Percentiles rank a stretch among this genome's conserved stretches.
Conservation (phyloP, 2,329 filamentous ascomycete genomes). For the Diplocarpon mali region DNA sequence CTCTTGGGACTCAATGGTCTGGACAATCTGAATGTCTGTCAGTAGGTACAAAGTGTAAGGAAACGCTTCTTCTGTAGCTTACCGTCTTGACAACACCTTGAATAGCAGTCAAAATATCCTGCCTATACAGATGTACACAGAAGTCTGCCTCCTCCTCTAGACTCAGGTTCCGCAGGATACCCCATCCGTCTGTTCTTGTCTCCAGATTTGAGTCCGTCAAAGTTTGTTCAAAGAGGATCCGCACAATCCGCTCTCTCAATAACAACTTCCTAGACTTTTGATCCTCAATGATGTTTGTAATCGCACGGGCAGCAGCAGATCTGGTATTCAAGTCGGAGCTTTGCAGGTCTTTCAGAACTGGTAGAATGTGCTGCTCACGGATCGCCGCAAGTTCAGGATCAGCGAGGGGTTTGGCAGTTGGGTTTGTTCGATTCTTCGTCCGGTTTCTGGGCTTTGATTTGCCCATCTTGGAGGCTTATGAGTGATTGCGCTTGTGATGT, state of each 20-base stretch:
- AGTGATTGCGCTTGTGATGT: neutral
- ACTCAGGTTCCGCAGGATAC: slow-evolving; percentile 49
- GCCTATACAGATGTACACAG: slow-evolving; percentile 51
- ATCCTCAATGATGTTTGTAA: slow-evolving; percentile 52
- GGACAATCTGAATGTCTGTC: slow-evolving; percentile 21
- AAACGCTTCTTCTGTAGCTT: slow-evolving; percentile 19
- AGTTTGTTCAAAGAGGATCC: slow-evolving; percentile 51
- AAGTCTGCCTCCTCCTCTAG: slow-evolving; percentile 57
- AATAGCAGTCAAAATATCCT: slow-evolving; percentile 50
- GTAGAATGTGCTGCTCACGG: slow-evolving; percentile 51
- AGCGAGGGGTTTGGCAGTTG: slow-evolving; percentile 46
- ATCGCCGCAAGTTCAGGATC: slow-evolving; percentile 54
- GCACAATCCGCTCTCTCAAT: slow-evolving; percentile 54
- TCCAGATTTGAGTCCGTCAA: slow-evolving; percentile 52
- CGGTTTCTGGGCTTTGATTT: slow-evolving; percentile 45
- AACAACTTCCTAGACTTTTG: slow-evolving; percentile 51
- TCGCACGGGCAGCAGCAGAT: slow-evolving; percentile 45
- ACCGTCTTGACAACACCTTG: slow-evolving; percentile 44
- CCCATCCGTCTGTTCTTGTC: slow-evolving; percentile 56
- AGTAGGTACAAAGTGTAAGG: slow-evolving; percentile 1
- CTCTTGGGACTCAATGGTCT: slow-evolving; percentile 27
- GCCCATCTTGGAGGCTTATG: slow-evolving; percentile 35
- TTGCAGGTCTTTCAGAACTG: slow-evolving; percentile 48
- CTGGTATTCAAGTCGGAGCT: slow-evolving; percentile 48
- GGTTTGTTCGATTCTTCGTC: slow-evolving; percentile 40